Conservation (phyloP, 2,329 filamentous ascomycete species). For the Epichloe amarillans region DNA sequence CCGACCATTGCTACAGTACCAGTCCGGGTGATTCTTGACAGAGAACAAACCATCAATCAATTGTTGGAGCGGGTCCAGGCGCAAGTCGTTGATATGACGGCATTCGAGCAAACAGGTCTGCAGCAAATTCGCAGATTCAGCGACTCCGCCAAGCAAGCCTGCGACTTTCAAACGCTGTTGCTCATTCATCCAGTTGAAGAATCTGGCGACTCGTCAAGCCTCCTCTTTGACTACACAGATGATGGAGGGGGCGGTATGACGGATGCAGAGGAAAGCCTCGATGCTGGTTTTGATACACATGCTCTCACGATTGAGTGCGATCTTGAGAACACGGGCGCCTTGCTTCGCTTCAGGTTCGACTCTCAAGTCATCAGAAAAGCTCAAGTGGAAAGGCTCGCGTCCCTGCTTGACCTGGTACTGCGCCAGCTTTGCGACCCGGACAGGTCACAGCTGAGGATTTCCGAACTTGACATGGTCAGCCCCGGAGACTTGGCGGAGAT, state of each 20-base stretch:
- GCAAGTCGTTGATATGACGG: slow-evolving; percentile 2
- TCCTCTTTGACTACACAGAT: background rate
- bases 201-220: background rate
- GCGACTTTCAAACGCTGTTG: slow-evolving; percentile 6
- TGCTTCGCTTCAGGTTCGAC: slow-evolving; percentile 1
- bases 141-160: background rate
- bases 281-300: slow-evolving; percentile 2
- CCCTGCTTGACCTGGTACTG: background rate
- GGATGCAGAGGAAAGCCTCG: background rate
- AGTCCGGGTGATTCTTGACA: slow-evolving; percentile 16
- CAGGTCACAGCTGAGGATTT: background rate
- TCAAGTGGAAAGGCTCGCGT: background rate
- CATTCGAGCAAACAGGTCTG: slow-evolving; percentile 4
- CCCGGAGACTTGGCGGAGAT: slow-evolving; percentile 3
- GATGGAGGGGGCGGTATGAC: background rate
- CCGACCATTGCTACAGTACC: slow-evolving; percentile 18
- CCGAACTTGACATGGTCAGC: background rate
- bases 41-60: slow-evolving; percentile 15
- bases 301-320: slow-evolving; percentile 2
- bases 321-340: background rate
- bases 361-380: background rate
- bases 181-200: slow-evolving; percentile 9
- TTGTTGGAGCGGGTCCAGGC: slow-evolving; percentile 24
- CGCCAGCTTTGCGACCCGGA: background rate
- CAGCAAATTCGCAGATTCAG: background rate